Conservation (phyloP, 176 grass and related monocot genomes). For the Aegilops bicornis region DNA sequence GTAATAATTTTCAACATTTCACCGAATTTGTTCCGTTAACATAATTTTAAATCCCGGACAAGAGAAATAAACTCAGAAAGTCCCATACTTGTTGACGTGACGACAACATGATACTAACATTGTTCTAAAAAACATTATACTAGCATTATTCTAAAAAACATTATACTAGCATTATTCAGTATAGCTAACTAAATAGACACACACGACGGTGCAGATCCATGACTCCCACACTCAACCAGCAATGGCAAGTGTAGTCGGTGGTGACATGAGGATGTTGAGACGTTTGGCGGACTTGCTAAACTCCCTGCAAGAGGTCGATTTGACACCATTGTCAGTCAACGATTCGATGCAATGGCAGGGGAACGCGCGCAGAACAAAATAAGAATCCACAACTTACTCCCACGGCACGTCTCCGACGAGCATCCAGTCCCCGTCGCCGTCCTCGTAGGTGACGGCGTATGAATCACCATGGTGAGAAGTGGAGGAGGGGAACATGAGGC, state of each 20-base stretch:
- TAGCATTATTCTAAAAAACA: background rate
- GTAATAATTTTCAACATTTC: no score
- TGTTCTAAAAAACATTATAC: background rate
- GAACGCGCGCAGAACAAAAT: background rate
- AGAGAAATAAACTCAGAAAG: no score
- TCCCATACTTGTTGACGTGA: no score
- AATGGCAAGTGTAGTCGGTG: background rate
- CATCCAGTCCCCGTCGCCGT: slow-evolving; percentile 80
- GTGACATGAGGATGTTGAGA: slow-evolving; percentile 40
- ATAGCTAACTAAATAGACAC: background rate
- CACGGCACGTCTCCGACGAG: slow-evolving; percentile 74
- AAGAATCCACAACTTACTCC: slow-evolving; percentile 45
- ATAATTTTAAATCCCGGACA: no score
- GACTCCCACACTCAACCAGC: background rate
- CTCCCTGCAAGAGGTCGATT: slow-evolving; percentile 22
- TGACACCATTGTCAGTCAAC: background rate
- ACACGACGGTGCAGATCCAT: background rate
- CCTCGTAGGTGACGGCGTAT: slow-evolving; percentile 59
- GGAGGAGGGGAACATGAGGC: slow-evolving; percentile 47
- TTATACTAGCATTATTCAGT: background rate
- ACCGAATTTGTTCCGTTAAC: no score
- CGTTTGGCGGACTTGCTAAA: slow-evolving; percentile 50
- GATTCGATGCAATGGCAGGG: no score
- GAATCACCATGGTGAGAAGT: background rate
- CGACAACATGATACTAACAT: background rate